Evolutionary conservation across 2,329 filamentous ascomycete species (phyloP), one percentile per base, ranked within the genome.

Genomic region (Sporothrix schenckii): DNA sequence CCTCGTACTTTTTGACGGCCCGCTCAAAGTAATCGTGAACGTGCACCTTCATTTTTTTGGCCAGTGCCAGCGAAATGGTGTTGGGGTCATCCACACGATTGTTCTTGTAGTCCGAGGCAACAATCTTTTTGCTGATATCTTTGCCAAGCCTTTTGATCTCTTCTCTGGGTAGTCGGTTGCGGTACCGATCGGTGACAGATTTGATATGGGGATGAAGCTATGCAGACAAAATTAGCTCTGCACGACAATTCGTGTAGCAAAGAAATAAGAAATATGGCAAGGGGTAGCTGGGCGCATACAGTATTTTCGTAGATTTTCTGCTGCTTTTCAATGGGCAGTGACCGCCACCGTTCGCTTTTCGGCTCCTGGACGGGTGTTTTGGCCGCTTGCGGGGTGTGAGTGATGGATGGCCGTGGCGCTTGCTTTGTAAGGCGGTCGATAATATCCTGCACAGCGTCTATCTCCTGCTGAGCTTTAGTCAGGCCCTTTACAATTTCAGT

Each of bases 291-390:
- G 61, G 49, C 19, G 68, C 92, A 79, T 85, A 96, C 93, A 67
- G 93, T 97, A 77, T 94, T 94, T 79, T 97, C 94, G 76, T 97
- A 98, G 2, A 97, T 85, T 82, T 93, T 97, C 87, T 93, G 96
- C 80, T 95, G 92, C 81, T 97, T 97, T 74, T 97, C 94, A 74
- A 89, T 79, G 1, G 90, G 84, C 44, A 90, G 79, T 71, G 85
- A 86, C 69, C 88, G 86, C 91, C 91, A 93, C 77, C 90, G 92
- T 63, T 92, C 90, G 75, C 85, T 85, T 75, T 87, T 89, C 6
- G 84, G 84, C 79, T 90, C 86, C 60, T 84, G 84, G 4, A 82
- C 80, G 6, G 85, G 84, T 1, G 86, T 83, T 68, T 81, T 86
- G 3, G 83, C 82, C 13, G 87, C 84, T 72, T 89, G 87, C 1